A percentile compares a stretch with the other conserved stretches of the same genome.
Conservation (phyloP, 1,284 basidiomycete species). For the Cryptococcus wingfieldii region DNA sequence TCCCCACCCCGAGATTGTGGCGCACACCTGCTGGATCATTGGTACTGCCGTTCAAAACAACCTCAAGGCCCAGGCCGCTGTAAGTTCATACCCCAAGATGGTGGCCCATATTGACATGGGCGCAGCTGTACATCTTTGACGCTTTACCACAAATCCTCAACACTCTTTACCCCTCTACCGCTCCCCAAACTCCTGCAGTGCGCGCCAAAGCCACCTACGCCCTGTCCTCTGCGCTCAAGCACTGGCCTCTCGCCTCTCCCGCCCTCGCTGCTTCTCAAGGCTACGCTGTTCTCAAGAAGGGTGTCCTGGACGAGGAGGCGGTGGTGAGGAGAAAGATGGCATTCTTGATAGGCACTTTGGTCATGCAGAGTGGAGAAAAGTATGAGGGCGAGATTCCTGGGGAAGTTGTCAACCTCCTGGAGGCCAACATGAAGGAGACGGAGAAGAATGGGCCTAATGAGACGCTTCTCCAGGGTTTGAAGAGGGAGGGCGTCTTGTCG, state of each 20-base stretch:
- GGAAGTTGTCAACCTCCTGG: slow-evolving; percentile 35
- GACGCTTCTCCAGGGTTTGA: slow-evolving; percentile 27
- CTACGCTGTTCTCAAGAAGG: slow-evolving; percentile 26
- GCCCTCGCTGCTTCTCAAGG: slow-evolving; percentile 19
- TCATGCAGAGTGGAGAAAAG: slow-evolving; percentile 61
- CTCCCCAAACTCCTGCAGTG: slow-evolving; percentile 49
- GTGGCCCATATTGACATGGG: not conserved
- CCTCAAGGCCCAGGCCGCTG: slow-evolving; percentile 77
- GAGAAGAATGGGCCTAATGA: slow-evolving; percentile 16
- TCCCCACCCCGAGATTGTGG: slow-evolving; percentile 61
- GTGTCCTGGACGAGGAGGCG: slow-evolving; percentile 65
- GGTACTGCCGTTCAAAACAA: slow-evolving; percentile 97
- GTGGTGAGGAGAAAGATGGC: slow-evolving; percentile 74
- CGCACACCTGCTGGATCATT: slow-evolving; percentile 80
- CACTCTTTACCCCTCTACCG: slow-evolving; percentile 56
- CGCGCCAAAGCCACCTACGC: slow-evolving; percentile 83
- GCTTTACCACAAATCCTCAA: slow-evolving; percentile 65
- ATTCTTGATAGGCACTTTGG: slow-evolving; percentile 76
- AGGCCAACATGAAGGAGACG: slow-evolving; percentile 22
- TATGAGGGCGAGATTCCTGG: slow-evolving; percentile 43
- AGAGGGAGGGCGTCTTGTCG: slow-evolving; percentile 26
- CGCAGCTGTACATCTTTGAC: slow-evolving; percentile 66
- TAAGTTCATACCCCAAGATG: slow-evolving; percentile 50
- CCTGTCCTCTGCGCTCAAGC: slow-evolving; percentile 78
- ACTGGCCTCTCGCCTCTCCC: slow-evolving; percentile 48